A percentile compares a stretch with the other conserved stretches of the same genome.
phyloP scores from a whole-genome alignment of 2,329 filamentous ascomycete species.

The Monosporascus sp. region DNA sequence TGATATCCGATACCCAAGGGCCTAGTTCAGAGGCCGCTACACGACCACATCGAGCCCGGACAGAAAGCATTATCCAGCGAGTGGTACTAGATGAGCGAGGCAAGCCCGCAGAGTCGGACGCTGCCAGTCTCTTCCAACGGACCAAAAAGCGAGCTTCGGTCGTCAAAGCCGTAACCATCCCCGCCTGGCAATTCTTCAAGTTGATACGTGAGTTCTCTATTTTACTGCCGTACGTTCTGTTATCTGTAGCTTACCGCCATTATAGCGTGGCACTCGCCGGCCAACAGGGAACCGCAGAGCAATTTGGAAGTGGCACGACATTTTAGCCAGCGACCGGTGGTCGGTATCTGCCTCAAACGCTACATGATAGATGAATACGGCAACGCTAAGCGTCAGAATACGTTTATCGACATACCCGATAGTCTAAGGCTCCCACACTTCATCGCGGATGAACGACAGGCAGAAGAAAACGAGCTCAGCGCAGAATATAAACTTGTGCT shows the following conservation, averaged over 20 bases:
- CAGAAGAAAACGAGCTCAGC: slow-evolving; percentile 61
- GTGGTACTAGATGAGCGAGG: slow-evolving; percentile 49
- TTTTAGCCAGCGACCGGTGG: slow-evolving; percentile 77
- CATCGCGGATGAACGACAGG: slow-evolving; percentile 70
- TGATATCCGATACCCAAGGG: slow-evolving; percentile 6
- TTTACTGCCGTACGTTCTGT: not conserved
- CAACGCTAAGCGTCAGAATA: slow-evolving; percentile 65
- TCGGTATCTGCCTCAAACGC: slow-evolving; percentile 89
- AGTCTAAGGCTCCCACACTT: slow-evolving; percentile 82
- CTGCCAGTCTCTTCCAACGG: slow-evolving; percentile 37
- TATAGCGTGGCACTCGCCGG: slow-evolving; percentile 75
- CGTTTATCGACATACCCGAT: slow-evolving; percentile 83
- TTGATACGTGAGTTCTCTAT: slow-evolving; percentile 65
- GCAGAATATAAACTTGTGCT: slow-evolving; percentile 91
- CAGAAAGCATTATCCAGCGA: slow-evolving; percentile 57
- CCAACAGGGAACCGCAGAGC: slow-evolving; percentile 46
- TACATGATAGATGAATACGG: slow-evolving; percentile 73
- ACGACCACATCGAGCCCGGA: slow-evolving; percentile 29
- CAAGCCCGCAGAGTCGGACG: slow-evolving; percentile 37
- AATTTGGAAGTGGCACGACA: slow-evolving; percentile 84
- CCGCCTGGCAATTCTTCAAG: slow-evolving; percentile 96
- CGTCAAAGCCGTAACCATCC: slow-evolving; percentile 84
- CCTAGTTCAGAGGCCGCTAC: slow-evolving; percentile 10
- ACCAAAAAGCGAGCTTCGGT: slow-evolving; percentile 43
- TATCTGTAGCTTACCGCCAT: slow-evolving; percentile 27